Base-by-base conservation (phyloP, 2,329 filamentous ascomycete species). In the Penicillium sp. region DNA sequence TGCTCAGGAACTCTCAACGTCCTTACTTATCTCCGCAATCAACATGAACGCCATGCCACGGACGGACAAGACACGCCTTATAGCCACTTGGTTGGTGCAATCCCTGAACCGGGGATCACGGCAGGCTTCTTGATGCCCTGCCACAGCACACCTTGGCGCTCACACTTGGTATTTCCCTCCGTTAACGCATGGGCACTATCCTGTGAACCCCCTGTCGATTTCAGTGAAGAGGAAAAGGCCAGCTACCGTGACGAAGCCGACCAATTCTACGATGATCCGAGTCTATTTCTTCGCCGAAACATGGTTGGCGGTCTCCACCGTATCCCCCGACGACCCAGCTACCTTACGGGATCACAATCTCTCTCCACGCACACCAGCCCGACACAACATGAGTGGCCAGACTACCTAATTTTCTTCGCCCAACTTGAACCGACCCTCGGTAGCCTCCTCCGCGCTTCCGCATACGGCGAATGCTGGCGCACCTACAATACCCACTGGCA, bases 131-230 rank as follows among this genome's bases (percentile, higher is more conserved):
- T 98, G 20, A 95, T 90, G 78, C 93, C 93, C 8, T 98, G 93
- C 71, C 93, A 98, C 74, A 87, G 86, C 55, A 97, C 91, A 0
- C 91, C 93, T 2, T 97, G 93, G 91, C 86, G 90, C 60, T 89
- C 86, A 13, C 87, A 94, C 62, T 78, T 97, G 31, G 76, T 94
- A 50, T 80, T 93, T 62, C 80, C 87, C 0, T 72, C 74, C 24
- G 81, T 96, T 43, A 72, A 80, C 47, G 89, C 89, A 3, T 90
- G 90, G 75, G 91, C 90, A 0, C 74, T 97, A 13, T 86, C 86
- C 5, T 98, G 93, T 68, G 90, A 96, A 58, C 93, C 93, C 1
- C 93, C 93, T 0, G 71, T 98, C 10, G 72, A 84, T 58, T 76
- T 89, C 0, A 74, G 77, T 22, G 66, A 69, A 5, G 57, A 71